phyloP scores from a whole-genome alignment of 2,329 filamentous ascomycete genomes.

The Coniosporium tulheliwenetii region DNA sequence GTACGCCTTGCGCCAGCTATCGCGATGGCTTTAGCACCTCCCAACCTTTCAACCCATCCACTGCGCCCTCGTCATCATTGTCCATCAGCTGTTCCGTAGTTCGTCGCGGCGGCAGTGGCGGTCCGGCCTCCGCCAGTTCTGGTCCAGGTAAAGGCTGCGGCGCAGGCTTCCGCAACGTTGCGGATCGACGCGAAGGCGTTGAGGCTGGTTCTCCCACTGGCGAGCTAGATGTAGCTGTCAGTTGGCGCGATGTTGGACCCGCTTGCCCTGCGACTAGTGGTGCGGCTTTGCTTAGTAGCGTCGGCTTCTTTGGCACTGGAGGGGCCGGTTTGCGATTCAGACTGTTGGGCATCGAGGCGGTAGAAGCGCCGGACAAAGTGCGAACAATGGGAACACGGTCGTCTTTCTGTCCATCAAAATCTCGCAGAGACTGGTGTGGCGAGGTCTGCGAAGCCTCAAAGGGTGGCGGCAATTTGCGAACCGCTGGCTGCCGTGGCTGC shows the following conservation, averaged over 20 bases:
- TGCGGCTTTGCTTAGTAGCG: conserved; percentile 1
- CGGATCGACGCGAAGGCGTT: conserved; percentile 6
- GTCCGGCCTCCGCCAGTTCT: neutral
- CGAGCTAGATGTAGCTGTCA: conserved; percentile 1
- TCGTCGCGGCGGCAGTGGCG: conserved; percentile 3
- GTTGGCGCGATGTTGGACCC: conserved; percentile 10
- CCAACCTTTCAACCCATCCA: conserved; percentile 1
- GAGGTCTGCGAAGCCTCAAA: neutral
- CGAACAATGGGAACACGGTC: conserved; percentile 1
- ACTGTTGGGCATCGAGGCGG: conserved; percentile 1
- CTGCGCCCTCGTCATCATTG: neutral
- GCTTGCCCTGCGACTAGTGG: neutral
- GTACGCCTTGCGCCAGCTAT: neutral
- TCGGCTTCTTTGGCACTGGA: conserved; percentile 14
- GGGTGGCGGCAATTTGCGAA: neutral
- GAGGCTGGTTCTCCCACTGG: conserved; percentile 1
- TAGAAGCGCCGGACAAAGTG: conserved; percentile 2
- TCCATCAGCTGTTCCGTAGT: neutral
- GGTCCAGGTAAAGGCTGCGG: conserved; percentile 1
- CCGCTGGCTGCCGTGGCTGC: neutral
- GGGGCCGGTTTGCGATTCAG: conserved; percentile 17
- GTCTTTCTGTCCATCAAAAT: conserved; percentile 1
- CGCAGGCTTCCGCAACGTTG: conserved; percentile 5
- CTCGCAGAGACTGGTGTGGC: conserved; percentile 2
- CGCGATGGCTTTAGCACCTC: neutral